Base-by-base conservation (phyloP, 305 asterid species). In the Stenogyne calaminthoides region DNA sequence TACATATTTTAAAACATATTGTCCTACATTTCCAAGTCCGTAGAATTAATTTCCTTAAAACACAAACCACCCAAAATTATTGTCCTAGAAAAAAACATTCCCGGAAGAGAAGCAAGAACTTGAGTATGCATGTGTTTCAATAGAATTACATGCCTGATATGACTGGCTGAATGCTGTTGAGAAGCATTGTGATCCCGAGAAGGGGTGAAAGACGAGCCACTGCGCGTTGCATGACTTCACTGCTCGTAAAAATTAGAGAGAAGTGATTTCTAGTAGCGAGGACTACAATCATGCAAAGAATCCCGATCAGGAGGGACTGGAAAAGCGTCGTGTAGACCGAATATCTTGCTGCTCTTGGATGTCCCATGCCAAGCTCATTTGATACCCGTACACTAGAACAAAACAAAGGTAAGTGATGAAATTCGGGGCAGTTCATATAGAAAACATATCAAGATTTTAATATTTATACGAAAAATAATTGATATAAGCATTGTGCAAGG, bases 321-420 rank as follows among this genome's bases (percentile, higher is more conserved):
- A 83, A 69, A 16, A 92, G 85, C 7, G 90, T 83, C 29, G 79
- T 80, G 37, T 86, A 88, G 58, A 92, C 93, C 0, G 90, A 85
- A 67, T 90, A 92, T 68, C 85, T 86, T 11, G 95, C 90, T 59
- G 94, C 98, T 77, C 91, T 80, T 11, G 98, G 90, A 80, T 57
- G 98, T 29, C 96, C 87, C 76, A 73, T 64, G 20, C 98, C 98
- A 0, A 92, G 94, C 81, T 92, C 98, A 32, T 92, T 92, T 0
- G 98, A 90, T 22, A 92, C 97, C 6, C 98, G 87, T 66, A 90
- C 91, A 14, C 97, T 88, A 78, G 36, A 64, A 11, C 18, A 36
- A 84, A 86, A 12, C 37, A 16, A 18, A 14, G 12, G 7, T 19
- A 42, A 20, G 1, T 22, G 2, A 3, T 12, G 5, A 5, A 49